Percentiles rank a stretch among this genome's conserved stretches.
Conservation (phyloP, 495 filamentous ascomycete genomes). For the Trichoderma erinaceum region DNA sequence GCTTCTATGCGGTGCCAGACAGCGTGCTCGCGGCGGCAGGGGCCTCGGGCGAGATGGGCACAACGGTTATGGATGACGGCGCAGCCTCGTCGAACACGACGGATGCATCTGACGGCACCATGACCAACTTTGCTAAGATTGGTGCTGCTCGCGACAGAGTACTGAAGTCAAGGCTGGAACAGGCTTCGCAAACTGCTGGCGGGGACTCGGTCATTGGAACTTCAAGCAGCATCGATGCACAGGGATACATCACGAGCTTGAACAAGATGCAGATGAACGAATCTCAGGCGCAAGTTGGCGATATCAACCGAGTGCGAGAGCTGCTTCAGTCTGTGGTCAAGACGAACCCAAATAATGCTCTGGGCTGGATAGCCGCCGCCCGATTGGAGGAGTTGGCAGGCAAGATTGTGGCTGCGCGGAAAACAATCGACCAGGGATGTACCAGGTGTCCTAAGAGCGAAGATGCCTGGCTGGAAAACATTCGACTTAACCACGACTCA, state of each 20-base stretch:
- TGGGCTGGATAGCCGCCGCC: conserved; percentile 96
- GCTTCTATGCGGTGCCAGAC: conserved; percentile 95
- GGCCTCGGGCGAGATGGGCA: conserved; percentile 73
- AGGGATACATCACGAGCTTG: conserved; percentile 90
- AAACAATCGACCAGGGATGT: conserved; percentile 77
- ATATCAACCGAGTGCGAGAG: conserved; percentile 91
- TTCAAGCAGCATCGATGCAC: conserved; percentile 87
- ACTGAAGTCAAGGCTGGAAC: conserved; percentile 82
- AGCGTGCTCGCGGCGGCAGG: conserved; percentile 87
- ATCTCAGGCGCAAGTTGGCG: conserved; percentile 77
- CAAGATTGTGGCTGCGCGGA: conserved; percentile 78
- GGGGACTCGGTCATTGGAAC: conserved; percentile 70
- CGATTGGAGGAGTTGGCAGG: conserved; percentile 88
- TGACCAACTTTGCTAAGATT: conserved; percentile 98
- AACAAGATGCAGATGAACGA: conserved; percentile 70
- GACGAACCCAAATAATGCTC: conserved; percentile 89
- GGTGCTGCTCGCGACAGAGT: conserved; percentile 93
- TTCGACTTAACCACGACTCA: conserved; percentile 74
- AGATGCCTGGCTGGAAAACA: conserved; percentile 92
- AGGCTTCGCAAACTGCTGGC: conserved; percentile 65
- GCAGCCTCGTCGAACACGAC: conserved; percentile 45
- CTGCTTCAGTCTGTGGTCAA: conserved; percentile 91
- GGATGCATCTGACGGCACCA: conserved; percentile 67
- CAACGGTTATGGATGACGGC: conserved; percentile 69
- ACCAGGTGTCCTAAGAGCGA: conserved; percentile 89